Evolutionary conservation across 805 yeast genomes (phyloP).

Genomic region (Candida maesae): DNA sequence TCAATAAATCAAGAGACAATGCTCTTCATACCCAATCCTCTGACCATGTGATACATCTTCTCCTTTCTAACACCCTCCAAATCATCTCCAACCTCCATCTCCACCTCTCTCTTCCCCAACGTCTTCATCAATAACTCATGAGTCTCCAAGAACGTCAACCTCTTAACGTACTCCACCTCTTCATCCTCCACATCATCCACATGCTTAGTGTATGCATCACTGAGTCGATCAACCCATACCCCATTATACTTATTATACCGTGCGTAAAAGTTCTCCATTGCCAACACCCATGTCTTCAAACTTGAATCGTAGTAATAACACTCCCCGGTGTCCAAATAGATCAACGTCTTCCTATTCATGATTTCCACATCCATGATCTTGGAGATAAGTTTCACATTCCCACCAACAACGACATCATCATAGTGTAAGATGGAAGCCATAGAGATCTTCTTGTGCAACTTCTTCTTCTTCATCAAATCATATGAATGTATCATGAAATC

Average conservation of each 20-base stretch:
- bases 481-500: constrained; percentile 50
- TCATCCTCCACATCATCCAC: background rate
- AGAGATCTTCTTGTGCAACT: constrained; percentile 41
- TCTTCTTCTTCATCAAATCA: constrained; percentile 37
- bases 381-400: constrained; percentile 21
- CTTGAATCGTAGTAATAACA: constrained; percentile 40
- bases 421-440: constrained; percentile 51
- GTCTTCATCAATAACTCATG: background rate
- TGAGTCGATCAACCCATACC: constrained; percentile 18
- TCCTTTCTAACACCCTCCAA: too few relatives aligned
- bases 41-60: too few relatives aligned
- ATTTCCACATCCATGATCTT: constrained; percentile 33
- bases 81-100: too few relatives aligned
- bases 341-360: constrained; percentile 37
- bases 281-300: constrained; percentile 44
- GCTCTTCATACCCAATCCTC: too few relatives aligned
- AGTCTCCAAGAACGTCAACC: background rate
- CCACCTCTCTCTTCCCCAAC: too few relatives aligned
- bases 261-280: constrained; percentile 34
- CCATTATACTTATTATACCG: constrained; percentile 15
- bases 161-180: background rate
- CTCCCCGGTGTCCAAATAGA: constrained; percentile 36
- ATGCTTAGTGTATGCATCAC: background rate
- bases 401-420: constrained; percentile 21
- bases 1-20: too few relatives aligned